Base-by-base conservation (phyloP, 129 eudicot genomes). In the Heracleum sosnowskyi region DNA sequence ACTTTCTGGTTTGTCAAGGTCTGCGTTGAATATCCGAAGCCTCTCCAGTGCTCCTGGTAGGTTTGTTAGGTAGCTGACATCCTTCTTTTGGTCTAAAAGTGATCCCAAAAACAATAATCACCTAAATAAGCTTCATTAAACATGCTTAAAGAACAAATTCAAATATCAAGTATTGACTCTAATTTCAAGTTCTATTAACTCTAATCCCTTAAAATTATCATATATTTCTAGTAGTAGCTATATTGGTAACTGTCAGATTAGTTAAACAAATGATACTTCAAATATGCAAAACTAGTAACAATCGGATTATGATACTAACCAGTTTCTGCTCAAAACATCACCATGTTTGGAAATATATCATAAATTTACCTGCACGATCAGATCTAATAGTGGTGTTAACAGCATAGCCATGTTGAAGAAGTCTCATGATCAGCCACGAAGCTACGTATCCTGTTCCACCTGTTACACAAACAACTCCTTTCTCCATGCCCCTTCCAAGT, bases 401-500 rank as follows among this genome's bases (percentile, higher is more conserved):
- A 57, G 69, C 34, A 53, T 84, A 86, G 40, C 90, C 90, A 78
- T 60, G 66, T 44, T 84, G 33, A 55, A 84, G 90, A 49, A 87
- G 87, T 72, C 68, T 82, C 81, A 6, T 84, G 4, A 87, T 71
- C 42, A 84, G 55, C 90, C 90, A 87, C 17, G 90, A 87, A 8
- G 76, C 88, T 24, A 87, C 47, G 57, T 17, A 87, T 20, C 90
- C 90, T 53, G 87, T 87, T 79, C 87, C 90, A 31, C 90, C 90
- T 2, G 90, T 87, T 15, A 87, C 90, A 74, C 87, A 87, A 41
- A 73, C 80, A 36, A 41, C 72, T 12, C 44, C 74, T 18, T 10
- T 71, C 33, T 71, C 47, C 47, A 20, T 69, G n/a, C 1, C 11
- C 10, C 10, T 70, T 70, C 16, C 4, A 35, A 9, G 1, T 42